Base-by-base conservation (phyloP, 2,329 filamentous ascomycete genomes). In the Penicillium italicum region DNA sequence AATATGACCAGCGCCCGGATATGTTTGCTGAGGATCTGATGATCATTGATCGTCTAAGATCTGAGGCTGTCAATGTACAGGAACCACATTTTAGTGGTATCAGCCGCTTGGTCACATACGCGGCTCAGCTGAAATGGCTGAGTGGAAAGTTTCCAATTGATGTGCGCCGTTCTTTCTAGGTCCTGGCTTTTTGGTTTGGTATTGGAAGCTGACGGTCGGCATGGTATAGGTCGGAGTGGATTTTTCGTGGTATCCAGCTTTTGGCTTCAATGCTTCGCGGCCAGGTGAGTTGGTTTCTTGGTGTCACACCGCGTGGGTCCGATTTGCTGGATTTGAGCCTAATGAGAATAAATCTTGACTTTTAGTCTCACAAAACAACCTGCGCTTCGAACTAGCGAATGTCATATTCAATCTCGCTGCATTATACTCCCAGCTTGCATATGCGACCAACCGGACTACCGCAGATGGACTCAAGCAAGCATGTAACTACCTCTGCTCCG, bases 1-100 rank as follows among this genome's bases (percentile, higher is more conserved):
- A 97, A 81, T 97, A 97, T 87, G 93, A 97, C 75, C 94, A 99
- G 73, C 93, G 96, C 71, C 93, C 94, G 33, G 91, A 97, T 74
- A 96, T 96, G 88, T 99, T 99, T 75, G 85, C 85, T 60, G 83
- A 90, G 61, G 94, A 99, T 77, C 85, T 96, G 56, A 86, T 92
- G 69, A 83, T 88, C 62, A 91, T 99, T 67, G 91, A 97, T 70
- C 80, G 84, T 46, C 78, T 97, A 55, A 87, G 94, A 5, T 83
- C 84, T 59, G 90, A 95, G 71, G 94, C 94, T n/a, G 81, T 96
- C 53, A 90, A 91, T 72, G 88, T 94, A 2, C 85, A 88, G 57
- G 94, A 99, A 71, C 86, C 94, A 3, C 94, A 99, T 70, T 79
- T 84, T 5, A 96, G 88, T 70, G 93, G 93, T 22, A 83, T 96